Base-by-base conservation (phyloP, 202 grass and related monocot species). In the Musa balbisiana region DNA sequence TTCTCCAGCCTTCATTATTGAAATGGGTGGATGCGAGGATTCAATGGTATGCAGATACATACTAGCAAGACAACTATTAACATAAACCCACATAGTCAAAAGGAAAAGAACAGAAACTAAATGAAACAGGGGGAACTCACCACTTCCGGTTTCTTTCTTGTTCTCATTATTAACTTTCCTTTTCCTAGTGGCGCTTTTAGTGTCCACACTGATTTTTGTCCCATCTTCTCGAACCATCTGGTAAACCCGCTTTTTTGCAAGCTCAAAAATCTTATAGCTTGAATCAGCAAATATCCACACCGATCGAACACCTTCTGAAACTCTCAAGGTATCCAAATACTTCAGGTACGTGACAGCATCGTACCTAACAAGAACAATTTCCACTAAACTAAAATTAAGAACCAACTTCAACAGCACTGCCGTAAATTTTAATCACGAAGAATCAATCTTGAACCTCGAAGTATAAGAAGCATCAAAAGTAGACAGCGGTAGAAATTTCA, bases 251-350 rank as follows among this genome's bases (percentile, higher is more conserved):
- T 83, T 91, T 76, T 93, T 97, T 49, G 94, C 88, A 52, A 91
- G 82, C 78, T 97, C 90, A 86, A 97, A 97, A 78, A 93, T 97
- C 71, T 84, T 93, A 79, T 93, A 91, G 73, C 90, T 97, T 75
- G 94, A 97, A 73, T 97, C 87, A 55, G 94, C 86, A 87, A 97
- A 91, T 69, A 97, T 86, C 94, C 94, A 97, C 80, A 97, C 89
- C 20, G 94, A 97, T 52, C 86, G 83, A 72, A 93, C 88, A 52
- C 94, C 90, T 93, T 93, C 94, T 24, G 90, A 93, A 73, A 91
- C 94, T 76, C 94, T 97, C 53, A 93, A 82, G 11, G 90, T 91
- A 84, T 97, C 90, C 62, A 97, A 84, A 71, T 91, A 97, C 83
- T 91, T 97, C 76, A 97, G 83, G 69, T 97, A 97, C 49, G 90